Evolutionary conservation across 495 filamentous ascomycete genomes (phyloP).

Genomic region (Aspergillus nidulans): DNA sequence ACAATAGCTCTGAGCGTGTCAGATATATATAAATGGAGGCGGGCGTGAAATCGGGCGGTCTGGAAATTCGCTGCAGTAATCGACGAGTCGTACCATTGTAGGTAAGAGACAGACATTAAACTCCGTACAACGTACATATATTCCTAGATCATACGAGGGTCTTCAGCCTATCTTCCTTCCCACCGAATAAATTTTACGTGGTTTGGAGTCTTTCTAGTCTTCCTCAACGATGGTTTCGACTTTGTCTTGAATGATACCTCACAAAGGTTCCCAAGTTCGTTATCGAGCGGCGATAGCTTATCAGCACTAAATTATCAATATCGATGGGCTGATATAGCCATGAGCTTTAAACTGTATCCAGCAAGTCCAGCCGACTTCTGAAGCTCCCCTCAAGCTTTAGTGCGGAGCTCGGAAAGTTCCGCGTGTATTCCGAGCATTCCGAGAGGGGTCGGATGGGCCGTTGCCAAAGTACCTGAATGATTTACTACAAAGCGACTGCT

Average conservation of each 20-base stretch:
- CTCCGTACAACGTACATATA: no score
- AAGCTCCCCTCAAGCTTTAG: neutral
- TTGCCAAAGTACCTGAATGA: no score
- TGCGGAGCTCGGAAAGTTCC: neutral
- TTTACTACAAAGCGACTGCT: conserved; percentile 1
- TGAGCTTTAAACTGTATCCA: neutral
- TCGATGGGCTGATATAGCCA: neutral
- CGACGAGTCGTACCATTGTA: no score
- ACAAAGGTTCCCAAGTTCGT: neutral
- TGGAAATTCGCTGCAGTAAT: no score
- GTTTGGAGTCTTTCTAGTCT: no score
- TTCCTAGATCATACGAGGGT: no score
- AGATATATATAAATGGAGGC: neutral
- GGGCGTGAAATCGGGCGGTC: no score
- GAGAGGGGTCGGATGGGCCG: neutral
- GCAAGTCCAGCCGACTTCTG: neutral
- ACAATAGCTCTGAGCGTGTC: neutral
- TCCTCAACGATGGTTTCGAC: neutral
- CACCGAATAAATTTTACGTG: neutral
- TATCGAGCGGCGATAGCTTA: neutral
- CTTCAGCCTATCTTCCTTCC: no score
- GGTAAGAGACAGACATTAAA: no score
- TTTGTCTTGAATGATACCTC: neutral
- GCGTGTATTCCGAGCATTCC: conserved; percentile 9
- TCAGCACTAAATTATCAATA: neutral